Evolutionary conservation across 257 asterid species (phyloP), one percentile per base, ranked within the genome.

Genomic region (Primulina eburnea): DNA sequence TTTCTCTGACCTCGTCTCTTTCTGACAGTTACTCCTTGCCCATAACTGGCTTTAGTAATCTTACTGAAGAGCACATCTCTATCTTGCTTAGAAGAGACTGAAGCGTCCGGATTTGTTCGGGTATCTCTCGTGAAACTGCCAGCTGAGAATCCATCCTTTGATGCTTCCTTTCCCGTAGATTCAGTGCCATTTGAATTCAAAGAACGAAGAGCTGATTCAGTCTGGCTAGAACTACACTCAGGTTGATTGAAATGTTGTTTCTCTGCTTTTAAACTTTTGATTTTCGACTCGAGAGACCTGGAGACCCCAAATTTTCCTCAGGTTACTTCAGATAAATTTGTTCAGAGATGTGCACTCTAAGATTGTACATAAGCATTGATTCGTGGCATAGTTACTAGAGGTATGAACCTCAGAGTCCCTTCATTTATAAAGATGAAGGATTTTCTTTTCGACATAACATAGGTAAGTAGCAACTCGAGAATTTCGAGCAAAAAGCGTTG

Each of bases 231-330:
- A 34, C 81, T 78, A 33, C 62, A 64, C 38, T 78, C 82, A 28
- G 73, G 80, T 72, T 79, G 86, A 59, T 65, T 77, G 2, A 70
- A 82, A 28, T 62, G 77, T 26, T 58, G 82, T 62, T 73, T 82
- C 78, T 83, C 83, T 40, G 87, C 81, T 79, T 82, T 84, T 69
- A 93, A 75, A 34, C 76, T 67, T 74, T 79, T 79, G 9, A 93
- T 88, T 77, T 88, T 86, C 10, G 85, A 82, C 86, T 87, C 87
- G 8, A 93, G 96, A 47, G 92, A 86, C 79, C 98, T 92, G 85
- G 12, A 65, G 70, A 71, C 33, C 30, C 63, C 67, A 61, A 32
- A 70, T 34, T 34, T 57, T 58, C 18, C 3, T 28, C 20, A 64
- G 18, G 37, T 21, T 67, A 72, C 72, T 21, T 20, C 0, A 68